Evolutionary conservation across 371 early-diverging fungal species (phyloP), one percentile per base, ranked within the genome.

Genomic region (Mortierella sp.): DNA sequence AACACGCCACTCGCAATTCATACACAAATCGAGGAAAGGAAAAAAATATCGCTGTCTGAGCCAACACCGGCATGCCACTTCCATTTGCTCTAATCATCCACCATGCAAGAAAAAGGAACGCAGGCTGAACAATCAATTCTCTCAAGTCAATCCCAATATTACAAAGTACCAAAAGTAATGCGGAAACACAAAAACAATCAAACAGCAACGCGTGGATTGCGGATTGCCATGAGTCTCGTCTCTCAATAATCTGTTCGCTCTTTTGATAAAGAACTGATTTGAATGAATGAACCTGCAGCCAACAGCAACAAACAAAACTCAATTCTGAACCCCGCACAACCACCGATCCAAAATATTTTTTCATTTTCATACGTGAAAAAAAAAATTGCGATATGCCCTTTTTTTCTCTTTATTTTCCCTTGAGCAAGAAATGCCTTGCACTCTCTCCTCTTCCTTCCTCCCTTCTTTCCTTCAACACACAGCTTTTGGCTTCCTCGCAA

Each of bases 261-360:
- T 4, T 31, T 16, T 31, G 16, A 11, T 29, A 16, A 14, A 26
- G 34, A 55, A 16, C 29, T 16, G 22, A 50, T 50, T 24, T 24
- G n/a, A 55, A 55, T 55, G 55, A 55, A 31, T 31, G 55, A 13
- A 55, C 55, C 31, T 55, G 55, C 55, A 31, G 55, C 55, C 55
- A 55, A 55, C 13, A 29, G 31, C 10, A 14, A 48, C 6, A 48
- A 48, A 48, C 48, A 14, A 48, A 6, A 48, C 48, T n/a, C 19
- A 34, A 45, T 55, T 55, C 55, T 55, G 55, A 55, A 55, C 55
- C 55, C 55, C 55, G 55, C 55, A n/a, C n/a, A 34, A 55, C 55
- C 55, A 55, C 55, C 34, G 55, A 55, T 31, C 5, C 55, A 55
- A 24, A 26, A 47, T 47, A 13, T 47, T 14, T 47, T 47, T 14